Percentiles rank a stretch among this genome's conserved stretches.
Conservation (phyloP, 2,329 filamentous ascomycete genomes). For the Whalleya microplaca region DNA sequence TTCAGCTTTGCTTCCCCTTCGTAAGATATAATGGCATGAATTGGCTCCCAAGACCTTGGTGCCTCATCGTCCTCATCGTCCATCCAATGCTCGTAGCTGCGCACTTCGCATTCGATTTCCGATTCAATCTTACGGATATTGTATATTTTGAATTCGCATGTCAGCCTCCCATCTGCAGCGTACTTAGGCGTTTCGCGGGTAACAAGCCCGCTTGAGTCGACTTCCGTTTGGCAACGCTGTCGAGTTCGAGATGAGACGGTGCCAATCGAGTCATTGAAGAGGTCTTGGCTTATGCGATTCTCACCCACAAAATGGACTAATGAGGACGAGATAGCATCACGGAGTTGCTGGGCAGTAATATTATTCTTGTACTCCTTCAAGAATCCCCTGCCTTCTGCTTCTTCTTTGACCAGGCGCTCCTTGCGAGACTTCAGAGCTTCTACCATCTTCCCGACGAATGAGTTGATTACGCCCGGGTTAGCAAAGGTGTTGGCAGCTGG, state of each 20-base stretch:
- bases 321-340: neutral
- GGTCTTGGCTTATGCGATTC: conserved; percentile 2
- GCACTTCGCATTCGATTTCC: neutral
- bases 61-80: no score
- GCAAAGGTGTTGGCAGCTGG: no score
- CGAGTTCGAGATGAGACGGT: conserved; percentile 11
- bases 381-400: neutral
- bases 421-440: neutral
- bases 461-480: neutral
- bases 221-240: neutral
- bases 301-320: conserved; percentile 9
- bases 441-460: neutral
- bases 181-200: neutral
- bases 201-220: neutral
- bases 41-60: no score
- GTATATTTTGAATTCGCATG: rapidly evolving
- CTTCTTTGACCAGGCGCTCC: neutral
- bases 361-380: conserved; percentile 6
- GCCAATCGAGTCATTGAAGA: neutral
- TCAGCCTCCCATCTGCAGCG: conserved; percentile 5
- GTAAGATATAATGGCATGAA: no score
- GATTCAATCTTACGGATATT: conserved; percentile 5
- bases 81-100: no score
- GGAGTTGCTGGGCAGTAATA: neutral
- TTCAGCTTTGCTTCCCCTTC: no score